These are phyloP conservation scores for Clarireedia paspali DNA, from an alignment of 2,329 filamentous ascomycete genomes.

Conservation along the genomic window DNA sequence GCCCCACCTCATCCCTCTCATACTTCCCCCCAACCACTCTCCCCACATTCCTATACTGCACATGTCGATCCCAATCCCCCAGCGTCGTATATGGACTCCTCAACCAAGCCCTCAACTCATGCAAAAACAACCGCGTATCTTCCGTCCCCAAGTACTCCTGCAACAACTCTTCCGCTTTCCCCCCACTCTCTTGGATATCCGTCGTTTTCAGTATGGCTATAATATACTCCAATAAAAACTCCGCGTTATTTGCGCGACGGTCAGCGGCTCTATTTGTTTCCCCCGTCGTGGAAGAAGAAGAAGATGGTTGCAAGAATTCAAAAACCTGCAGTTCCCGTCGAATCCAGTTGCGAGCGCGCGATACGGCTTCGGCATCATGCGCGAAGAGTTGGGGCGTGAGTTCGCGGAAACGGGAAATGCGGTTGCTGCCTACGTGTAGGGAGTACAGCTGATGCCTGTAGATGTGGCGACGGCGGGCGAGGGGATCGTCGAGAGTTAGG, in stretches of 20 bases:
- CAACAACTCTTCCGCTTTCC: conserved; percentile 72
- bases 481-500: conserved; percentile 21
- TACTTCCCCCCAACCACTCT: neutral
- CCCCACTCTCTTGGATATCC: conserved; percentile 70
- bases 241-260: conserved; percentile 59
- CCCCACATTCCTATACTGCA: conserved; percentile 22
- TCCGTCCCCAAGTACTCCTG: conserved; percentile 69
- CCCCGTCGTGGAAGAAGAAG: neutral
- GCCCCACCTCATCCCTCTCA: neutral
- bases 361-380: conserved; percentile 58
- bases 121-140: conserved; percentile 68
- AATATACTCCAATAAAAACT: conserved; percentile 82
- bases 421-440: conserved; percentile 75
- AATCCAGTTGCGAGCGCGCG: conserved; percentile 73
- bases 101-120: conserved; percentile 78
- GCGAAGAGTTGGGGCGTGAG: conserved; percentile 61
- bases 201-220: conserved; percentile 76
- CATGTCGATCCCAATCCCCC: conserved; percentile 62
- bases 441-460: conserved; percentile 69
- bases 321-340: conserved; percentile 81
- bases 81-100: conserved; percentile 69
- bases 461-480: conserved; percentile 56
- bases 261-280: conserved; percentile 13
- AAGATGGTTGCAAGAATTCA: conserved; percentile 49
- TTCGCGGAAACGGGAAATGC: conserved; percentile 66